Evolutionary conservation across 768 basidiomycete genomes (phyloP).

Genomic region (Panellus pusillus): DNA sequence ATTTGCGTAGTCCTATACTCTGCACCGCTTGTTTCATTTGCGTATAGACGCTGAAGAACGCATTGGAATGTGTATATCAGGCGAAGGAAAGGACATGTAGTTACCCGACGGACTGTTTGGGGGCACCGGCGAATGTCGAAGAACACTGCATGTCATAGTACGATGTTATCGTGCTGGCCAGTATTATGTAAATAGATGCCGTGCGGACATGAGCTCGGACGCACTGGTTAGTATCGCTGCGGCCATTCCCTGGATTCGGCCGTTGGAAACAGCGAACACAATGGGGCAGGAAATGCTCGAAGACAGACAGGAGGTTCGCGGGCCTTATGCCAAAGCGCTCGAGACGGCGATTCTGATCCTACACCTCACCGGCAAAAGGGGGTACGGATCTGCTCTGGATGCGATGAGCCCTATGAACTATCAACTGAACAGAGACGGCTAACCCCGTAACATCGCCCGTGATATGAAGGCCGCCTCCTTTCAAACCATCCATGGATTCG

Average conservation of each 20-base stretch:
- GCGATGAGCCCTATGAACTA: not conserved
- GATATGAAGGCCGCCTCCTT: slow-evolving; percentile 46
- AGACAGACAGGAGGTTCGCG: slow-evolving; percentile 47
- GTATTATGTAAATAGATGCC: slow-evolving; percentile 27
- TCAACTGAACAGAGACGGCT: not conserved
- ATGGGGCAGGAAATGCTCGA: slow-evolving; percentile 21
- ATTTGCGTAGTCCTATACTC: not conserved
- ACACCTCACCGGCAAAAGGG: slow-evolving; percentile 47
- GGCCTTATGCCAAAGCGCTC: slow-evolving; percentile 45
- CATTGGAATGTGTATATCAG: not conserved
- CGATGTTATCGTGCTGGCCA: slow-evolving; percentile 30
- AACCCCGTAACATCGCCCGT: slow-evolving; percentile 53
- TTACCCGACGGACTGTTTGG: slow-evolving; percentile 37
- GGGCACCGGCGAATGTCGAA: slow-evolving; percentile 25
- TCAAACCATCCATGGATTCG: slow-evolving; percentile 51
- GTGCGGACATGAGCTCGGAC: slow-evolving; percentile 9
- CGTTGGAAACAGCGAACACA: not conserved
- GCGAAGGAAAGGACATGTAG: not conserved
- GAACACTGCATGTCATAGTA: slow-evolving; percentile 51
- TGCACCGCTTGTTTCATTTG: slow-evolving; percentile 43
- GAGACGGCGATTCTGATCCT: slow-evolving; percentile 46
- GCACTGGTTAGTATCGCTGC: slow-evolving; percentile 13
- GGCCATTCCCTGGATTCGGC: not conserved
- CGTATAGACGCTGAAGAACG: slow-evolving; percentile 21
- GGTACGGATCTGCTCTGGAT: slow-evolving; percentile 52